Percentiles rank a stretch among this genome's conserved stretches.
These are phyloP conservation scores for Gaeumannomyces tritici DNA, from an alignment of 2,329 filamentous ascomycete species.

Conservation along the genomic window DNA sequence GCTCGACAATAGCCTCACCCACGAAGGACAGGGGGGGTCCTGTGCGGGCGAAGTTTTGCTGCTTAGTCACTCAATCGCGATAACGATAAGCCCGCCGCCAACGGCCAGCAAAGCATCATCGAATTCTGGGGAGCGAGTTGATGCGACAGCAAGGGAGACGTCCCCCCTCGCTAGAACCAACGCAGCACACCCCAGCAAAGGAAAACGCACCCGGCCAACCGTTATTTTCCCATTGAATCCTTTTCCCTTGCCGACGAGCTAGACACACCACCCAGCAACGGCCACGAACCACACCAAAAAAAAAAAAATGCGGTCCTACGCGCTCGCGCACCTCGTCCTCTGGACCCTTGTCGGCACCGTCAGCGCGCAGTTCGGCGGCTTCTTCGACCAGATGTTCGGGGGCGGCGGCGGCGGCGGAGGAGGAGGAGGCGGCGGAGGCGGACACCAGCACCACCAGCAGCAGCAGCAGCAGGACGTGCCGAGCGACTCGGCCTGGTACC, in stretches of 20 bases:
- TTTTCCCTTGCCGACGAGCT: too few species aligned
- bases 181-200: neutral
- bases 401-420: constrained; percentile 48
- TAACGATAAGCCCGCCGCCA: constrained; percentile 7
- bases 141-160: neutral
- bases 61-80: constrained; percentile 6
- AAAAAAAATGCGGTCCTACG: constrained; percentile 21
- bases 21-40: neutral
- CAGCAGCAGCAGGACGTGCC: constrained; percentile 68
- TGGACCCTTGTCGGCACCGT: constrained; percentile 53
- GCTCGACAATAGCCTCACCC: neutral
- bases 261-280: too few species aligned
- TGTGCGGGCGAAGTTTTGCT: neutral
- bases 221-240: too few species aligned
- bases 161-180: neutral
- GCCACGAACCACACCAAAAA: too few species aligned
- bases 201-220: neutral
- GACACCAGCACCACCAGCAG: constrained; percentile 33
- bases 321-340: constrained; percentile 27
- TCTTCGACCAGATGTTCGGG: constrained; percentile 97
- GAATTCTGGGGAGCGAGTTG: neutral
- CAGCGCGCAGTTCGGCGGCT: constrained; percentile 72
- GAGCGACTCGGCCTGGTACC: constrained; percentile 75
- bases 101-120: neutral
- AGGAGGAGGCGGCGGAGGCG: constrained; percentile 17